Conservation (phyloP, 441 rosid species). For the Gossypium lobatum region DNA sequence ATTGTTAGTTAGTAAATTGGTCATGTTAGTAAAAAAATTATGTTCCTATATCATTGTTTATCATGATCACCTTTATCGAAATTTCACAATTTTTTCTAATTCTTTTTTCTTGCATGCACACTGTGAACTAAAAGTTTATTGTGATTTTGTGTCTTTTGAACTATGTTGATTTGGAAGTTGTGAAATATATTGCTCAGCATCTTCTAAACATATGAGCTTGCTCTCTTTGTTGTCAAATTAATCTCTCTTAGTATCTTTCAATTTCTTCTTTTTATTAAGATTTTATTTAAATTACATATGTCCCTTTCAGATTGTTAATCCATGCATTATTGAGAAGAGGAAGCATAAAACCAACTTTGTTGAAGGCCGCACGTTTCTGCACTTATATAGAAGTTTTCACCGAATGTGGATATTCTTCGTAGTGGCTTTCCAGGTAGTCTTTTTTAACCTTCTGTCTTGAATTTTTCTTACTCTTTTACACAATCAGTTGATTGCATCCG, state of each 20-base stretch:
- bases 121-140: neutral
- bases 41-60: neutral
- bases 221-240: conserved; percentile 4
- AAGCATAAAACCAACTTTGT: conserved; percentile 96
- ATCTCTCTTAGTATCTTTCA: neutral
- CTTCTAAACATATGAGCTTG: neutral
- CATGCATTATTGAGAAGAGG: conserved; percentile 42
- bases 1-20: neutral
- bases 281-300: conserved; percentile 8
- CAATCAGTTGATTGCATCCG: neutral
- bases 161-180: neutral
- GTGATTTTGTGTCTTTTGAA: neutral
- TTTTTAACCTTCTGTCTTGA: neutral
- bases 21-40: neutral
- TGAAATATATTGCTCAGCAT: neutral
- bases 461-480: neutral
- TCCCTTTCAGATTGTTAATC: conserved; percentile 55
- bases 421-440: conserved; percentile 16
- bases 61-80: neutral
- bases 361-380: conserved; percentile 94
- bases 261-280: neutral
- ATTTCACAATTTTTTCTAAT: neutral
- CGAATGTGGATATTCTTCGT: conserved; percentile 65
- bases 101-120: neutral
- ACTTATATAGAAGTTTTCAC: conserved; percentile 88